These are phyloP conservation scores for Pogostemon cablin DNA, from an alignment of 257 asterid species.

Conservation along the genomic window DNA sequence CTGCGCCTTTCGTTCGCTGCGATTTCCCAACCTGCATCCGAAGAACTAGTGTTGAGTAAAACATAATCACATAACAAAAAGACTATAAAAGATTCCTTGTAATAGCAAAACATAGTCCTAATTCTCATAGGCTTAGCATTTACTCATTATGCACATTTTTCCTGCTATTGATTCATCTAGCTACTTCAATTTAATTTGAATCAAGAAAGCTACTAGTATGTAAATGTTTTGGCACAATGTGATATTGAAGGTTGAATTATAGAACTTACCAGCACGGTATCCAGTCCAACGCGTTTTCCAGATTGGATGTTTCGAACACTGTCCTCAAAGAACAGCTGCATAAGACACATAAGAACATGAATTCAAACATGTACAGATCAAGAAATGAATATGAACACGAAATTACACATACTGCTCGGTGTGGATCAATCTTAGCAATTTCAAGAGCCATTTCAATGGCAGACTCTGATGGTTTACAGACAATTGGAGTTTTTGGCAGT, in stretches of 20 bases:
- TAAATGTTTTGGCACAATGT: background rate
- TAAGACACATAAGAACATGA: background rate
- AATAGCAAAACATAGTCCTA: too few relatives aligned
- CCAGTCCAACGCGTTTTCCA: constrained; percentile 76
- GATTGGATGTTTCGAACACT: constrained; percentile 77
- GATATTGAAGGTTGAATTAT: background rate
- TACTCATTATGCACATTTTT: background rate
- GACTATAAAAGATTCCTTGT: too few relatives aligned
- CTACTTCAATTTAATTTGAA: too few relatives aligned
- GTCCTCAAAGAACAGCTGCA: constrained; percentile 91
- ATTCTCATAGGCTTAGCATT: too few relatives aligned
- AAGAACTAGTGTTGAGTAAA: too few relatives aligned
- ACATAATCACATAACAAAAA: too few relatives aligned
- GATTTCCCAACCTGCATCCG: constrained; percentile 73
- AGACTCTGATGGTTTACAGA: constrained; percentile 85
- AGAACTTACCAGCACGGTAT: constrained; percentile 72
- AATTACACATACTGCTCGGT: constrained; percentile 61
- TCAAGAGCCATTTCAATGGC: constrained; percentile 77
- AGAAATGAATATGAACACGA: background rate
- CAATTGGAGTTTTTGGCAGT: constrained; percentile 81
- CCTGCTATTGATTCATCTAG: background rate
- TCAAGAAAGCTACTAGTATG: too few relatives aligned
- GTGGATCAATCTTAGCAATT: constrained; percentile 73
- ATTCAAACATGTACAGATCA: background rate
- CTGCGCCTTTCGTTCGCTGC: constrained; percentile 82